Conservation (phyloP, 2,329 filamentous ascomycete species). For the Epichloe sylvatica region DNA sequence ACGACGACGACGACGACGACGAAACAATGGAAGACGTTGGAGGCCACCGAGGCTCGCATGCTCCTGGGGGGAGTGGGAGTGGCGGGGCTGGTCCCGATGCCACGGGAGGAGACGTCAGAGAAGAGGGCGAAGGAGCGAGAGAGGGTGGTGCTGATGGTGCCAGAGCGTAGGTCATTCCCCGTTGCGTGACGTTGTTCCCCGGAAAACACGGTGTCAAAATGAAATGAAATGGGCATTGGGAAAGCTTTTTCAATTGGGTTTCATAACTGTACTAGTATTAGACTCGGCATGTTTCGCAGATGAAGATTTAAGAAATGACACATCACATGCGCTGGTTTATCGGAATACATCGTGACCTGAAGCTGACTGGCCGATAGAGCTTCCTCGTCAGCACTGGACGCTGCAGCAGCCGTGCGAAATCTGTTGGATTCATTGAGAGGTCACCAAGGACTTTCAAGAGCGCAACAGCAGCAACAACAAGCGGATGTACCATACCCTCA, state of each 20-base stretch:
- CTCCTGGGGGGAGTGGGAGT: slow-evolving; percentile 46
- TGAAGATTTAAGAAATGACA: slow-evolving; percentile 11
- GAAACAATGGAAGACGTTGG: slow-evolving; percentile 47
- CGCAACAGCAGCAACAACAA: slow-evolving; percentile 17
- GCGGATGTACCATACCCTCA: slow-evolving; percentile 59
- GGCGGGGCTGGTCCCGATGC: slow-evolving; percentile 77
- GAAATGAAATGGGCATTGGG: slow-evolving; percentile 1
- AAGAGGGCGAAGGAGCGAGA: slow-evolving; percentile 76
- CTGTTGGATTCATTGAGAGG: slow-evolving; percentile 72
- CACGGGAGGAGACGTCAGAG: slow-evolving; percentile 79
- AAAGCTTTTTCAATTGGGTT: slow-evolving; percentile 5
- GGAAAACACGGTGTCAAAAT: slow-evolving; percentile 8
- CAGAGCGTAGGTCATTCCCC: slow-evolving; percentile 81
- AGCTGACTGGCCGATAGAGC: slow-evolving; percentile 42
- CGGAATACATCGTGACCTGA: slow-evolving; percentile 3
- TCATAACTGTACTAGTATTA: slow-evolving; percentile 19
- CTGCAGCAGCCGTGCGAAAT: slow-evolving; percentile 68
- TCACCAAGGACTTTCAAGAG: slow-evolving; percentile 27
- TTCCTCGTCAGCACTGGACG: slow-evolving; percentile 47
- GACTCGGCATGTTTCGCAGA: slow-evolving; percentile 12
- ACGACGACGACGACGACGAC: slow-evolving; percentile 43
- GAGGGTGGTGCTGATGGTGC: slow-evolving; percentile 93
- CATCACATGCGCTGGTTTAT: not conserved
- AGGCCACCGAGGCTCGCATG: slow-evolving; percentile 43
- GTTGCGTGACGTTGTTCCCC: slow-evolving; percentile 15